Percentiles rank a stretch among this genome's conserved stretches.
These are phyloP conservation scores for Mycena rosella DNA, from an alignment of 768 basidiomycete genomes.

Conservation along the genomic window DNA sequence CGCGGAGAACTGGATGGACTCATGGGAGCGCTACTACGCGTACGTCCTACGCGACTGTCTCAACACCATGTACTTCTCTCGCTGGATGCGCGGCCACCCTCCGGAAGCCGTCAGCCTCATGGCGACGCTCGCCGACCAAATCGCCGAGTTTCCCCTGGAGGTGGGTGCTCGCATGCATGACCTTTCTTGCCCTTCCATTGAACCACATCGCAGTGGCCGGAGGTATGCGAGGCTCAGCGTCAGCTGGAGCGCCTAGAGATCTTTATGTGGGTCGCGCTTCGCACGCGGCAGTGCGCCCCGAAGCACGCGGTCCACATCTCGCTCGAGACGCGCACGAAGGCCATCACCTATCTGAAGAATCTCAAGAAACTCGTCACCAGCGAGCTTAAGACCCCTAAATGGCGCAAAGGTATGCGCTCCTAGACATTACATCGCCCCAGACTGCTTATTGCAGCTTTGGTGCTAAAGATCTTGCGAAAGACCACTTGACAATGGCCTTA, in stretches of 20 bases:
- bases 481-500: neutral
- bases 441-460: neutral
- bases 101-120: slow-evolving; percentile 18
- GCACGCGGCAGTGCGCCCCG: slow-evolving; percentile 25
- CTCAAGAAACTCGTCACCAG: slow-evolving; percentile 23
- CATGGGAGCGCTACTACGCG: slow-evolving; percentile 29
- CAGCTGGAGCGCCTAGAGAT: slow-evolving; percentile 24
- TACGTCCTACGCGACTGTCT: slow-evolving; percentile 20
- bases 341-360: slow-evolving; percentile 23
- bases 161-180: neutral
- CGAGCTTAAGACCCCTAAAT: slow-evolving; percentile 22
- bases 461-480: slow-evolving; percentile 15
- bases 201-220: slow-evolving; percentile 16
- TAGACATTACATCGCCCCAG: no score
- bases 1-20: slow-evolving; percentile 27
- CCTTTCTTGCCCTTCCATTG: neutral
- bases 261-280: slow-evolving; percentile 19
- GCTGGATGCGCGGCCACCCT: slow-evolving; percentile 33
- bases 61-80: slow-evolving; percentile 32
- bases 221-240: slow-evolving; percentile 28
- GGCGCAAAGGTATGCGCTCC: slow-evolving; percentile 16
- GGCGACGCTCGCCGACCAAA: slow-evolving; percentile 17
- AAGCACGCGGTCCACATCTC: slow-evolving; percentile 31
- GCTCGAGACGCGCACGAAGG: slow-evolving; percentile 25
- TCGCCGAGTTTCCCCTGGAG: slow-evolving; percentile 18